Percentiles rank a stretch among this genome's conserved stretches.
These are phyloP conservation scores for Rhodamnia rubescens DNA, from an alignment of 345 rosid genomes.

Conservation along the genomic window DNA sequence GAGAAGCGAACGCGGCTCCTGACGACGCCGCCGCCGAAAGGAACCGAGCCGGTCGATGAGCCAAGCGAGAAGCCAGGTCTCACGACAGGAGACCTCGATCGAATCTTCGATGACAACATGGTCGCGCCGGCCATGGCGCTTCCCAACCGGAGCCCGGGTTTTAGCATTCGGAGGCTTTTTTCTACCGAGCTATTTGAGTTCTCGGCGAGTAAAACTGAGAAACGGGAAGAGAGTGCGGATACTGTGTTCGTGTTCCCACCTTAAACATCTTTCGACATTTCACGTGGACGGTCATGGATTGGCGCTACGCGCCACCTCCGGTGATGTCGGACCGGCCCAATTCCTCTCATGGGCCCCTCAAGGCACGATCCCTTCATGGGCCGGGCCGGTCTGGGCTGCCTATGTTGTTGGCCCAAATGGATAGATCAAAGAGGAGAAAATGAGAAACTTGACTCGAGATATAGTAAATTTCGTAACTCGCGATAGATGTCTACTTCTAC, in stretches of 20 bases:
- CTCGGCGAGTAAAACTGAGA: neutral
- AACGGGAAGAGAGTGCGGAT: neutral
- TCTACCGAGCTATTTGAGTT: neutral
- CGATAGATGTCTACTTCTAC: neutral
- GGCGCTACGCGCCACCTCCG: neutral
- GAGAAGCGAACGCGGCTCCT: constrained; percentile 5
- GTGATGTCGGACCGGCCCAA: neutral
- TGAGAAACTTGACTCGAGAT: too few relatives aligned
- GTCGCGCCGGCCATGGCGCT: constrained; percentile 15
- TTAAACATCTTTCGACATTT: neutral
- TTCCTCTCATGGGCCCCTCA: neutral
- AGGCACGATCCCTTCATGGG: neutral
- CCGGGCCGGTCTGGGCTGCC: neutral
- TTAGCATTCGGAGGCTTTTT: constrained; percentile 6
- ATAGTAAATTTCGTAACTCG: neutral
- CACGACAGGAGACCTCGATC: neutral
- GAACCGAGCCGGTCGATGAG: neutral
- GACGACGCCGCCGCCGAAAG: neutral
- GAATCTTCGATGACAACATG: constrained; percentile 10
- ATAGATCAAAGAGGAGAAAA: neutral
- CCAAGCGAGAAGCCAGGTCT: neutral
- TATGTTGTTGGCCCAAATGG: neutral
- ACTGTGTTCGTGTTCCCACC: neutral
- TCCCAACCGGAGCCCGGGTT: neutral
- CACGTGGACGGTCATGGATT: neutral